These are phyloP conservation scores for Haplosporangium sp. DNA, from an alignment of 371 early-diverging fungal genomes.

Conservation along the genomic window DNA sequence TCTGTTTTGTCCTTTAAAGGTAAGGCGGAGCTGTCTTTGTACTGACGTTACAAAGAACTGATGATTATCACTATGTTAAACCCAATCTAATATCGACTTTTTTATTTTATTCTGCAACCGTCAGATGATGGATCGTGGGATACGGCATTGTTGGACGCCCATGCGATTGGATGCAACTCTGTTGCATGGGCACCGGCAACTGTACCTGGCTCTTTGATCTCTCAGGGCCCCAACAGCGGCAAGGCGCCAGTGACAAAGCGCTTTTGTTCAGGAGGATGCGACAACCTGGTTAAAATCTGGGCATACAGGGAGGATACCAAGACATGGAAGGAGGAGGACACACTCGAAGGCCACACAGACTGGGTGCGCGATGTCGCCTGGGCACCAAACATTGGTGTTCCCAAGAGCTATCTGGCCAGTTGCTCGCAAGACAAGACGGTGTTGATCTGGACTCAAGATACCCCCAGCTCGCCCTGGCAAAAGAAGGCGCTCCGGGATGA, in stretches of 20 bases:
- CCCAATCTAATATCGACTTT: background rate
- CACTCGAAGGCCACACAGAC: conserved; percentile 92
- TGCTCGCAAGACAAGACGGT: conserved; percentile 98
- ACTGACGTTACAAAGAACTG: background rate
- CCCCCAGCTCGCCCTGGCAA: conserved; percentile 75
- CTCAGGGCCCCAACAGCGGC: conserved; percentile 65
- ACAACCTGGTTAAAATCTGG: conserved; percentile 97
- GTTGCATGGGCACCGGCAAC: conserved; percentile 96
- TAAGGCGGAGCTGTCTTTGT: conserved; percentile 44
- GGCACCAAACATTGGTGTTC: conserved; percentile 95
- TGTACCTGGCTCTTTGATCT: conserved; percentile 84
- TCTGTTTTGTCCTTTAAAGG: conserved; percentile 92
- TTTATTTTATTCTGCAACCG: background rate
- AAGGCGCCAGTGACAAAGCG: conserved; percentile 76
- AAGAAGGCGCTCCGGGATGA: conserved; percentile 76
- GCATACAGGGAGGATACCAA: conserved; percentile 81
- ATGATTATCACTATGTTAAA: background rate
- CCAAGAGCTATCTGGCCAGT: conserved; percentile 88
- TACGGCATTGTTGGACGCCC: conserved; percentile 81
- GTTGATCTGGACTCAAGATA: conserved; percentile 94
- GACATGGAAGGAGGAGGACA: conserved; percentile 81
- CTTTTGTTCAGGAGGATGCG: conserved; percentile 95
- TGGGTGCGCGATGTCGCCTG: conserved; percentile 99
- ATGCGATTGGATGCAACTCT: conserved; percentile 93
- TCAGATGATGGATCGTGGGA: conserved; percentile 89